Percentiles rank a stretch among this genome's conserved stretches.
Conservation (phyloP, 2,329 filamentous ascomycete species). For the Penicillium sp. region DNA sequence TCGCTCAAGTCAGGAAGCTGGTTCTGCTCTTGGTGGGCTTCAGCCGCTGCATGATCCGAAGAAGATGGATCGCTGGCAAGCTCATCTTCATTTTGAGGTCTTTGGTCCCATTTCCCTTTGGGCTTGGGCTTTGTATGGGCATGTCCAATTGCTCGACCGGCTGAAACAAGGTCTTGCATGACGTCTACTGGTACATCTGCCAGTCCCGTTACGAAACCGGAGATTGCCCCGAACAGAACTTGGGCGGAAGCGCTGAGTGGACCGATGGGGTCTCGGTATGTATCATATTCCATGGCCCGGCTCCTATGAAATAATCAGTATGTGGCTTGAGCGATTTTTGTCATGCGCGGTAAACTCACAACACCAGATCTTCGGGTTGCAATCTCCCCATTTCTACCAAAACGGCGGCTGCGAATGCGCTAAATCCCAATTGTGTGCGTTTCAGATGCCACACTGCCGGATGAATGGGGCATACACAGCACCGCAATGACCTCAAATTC, state of each 20-base stretch:
- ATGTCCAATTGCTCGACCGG: constrained; percentile 45
- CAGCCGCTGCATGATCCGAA: not conserved
- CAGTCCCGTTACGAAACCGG: constrained; percentile 77
- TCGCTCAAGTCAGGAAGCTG: not conserved
- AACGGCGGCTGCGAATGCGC: constrained; percentile 69
- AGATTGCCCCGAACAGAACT: constrained; percentile 79
- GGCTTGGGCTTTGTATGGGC: constrained; percentile 54
- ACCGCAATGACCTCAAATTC: constrained; percentile 65
- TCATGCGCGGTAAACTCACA: constrained; percentile 52
- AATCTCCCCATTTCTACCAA: constrained; percentile 66
- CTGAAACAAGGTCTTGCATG: constrained; percentile 49
- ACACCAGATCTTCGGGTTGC: constrained; percentile 69
- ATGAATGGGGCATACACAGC: constrained; percentile 66
- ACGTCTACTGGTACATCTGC: constrained; percentile 67
- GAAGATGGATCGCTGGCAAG: constrained; percentile 3
- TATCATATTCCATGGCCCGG: constrained; percentile 67
- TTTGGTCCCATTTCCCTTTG: constrained; percentile 1
- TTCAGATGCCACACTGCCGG: constrained; percentile 75
- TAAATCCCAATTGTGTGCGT: constrained; percentile 66
- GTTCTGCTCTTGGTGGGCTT: not conserved
- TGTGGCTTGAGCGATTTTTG: constrained; percentile 32
- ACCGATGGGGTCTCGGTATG: constrained; percentile 75
- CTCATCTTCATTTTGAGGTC: constrained; percentile 1
- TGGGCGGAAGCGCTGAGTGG: constrained; percentile 75
- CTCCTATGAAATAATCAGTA: constrained; percentile 36